Evolutionary conservation across 2,329 filamentous ascomycete species (phyloP).

Genomic region (Beauveria bassiana): DNA sequence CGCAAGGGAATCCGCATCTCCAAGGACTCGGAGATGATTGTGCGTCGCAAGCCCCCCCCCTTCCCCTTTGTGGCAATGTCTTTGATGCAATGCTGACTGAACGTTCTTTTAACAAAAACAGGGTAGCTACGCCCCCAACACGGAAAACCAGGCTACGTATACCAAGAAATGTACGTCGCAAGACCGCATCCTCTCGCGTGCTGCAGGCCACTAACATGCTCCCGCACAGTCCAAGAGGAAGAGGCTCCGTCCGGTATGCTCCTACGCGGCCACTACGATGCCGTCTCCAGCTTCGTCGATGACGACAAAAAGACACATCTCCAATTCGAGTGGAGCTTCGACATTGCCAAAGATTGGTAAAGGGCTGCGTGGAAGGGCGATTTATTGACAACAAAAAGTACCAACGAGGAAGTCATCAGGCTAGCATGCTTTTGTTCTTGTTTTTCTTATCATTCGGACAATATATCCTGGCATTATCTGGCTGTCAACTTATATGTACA

Average conservation of each 20-base stretch:
- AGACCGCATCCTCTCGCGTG: not conserved
- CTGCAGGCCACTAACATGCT: conserved; percentile 10
- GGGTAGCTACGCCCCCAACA: conserved; percentile 92
- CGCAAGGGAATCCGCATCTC: conserved; percentile 77
- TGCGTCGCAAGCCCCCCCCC: conserved; percentile 33
- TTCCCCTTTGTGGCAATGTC: not conserved
- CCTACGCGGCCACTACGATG: conserved; percentile 82
- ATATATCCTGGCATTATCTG: conserved; percentile 2
- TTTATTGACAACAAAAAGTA: not conserved
- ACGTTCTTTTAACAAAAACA: conserved; percentile 26
- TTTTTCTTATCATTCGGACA: not conserved
- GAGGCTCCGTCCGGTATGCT: conserved; percentile 90
- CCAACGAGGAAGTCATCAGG: not conserved
- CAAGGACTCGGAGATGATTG: conserved; percentile 98
- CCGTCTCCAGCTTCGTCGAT: conserved; percentile 83
- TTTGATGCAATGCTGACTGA: not conserved
- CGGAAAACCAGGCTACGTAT: conserved; percentile 75
- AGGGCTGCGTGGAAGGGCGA: not conserved
- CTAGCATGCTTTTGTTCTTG: not conserved
- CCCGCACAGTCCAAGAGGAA: conserved; percentile 69
- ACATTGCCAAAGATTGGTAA: conserved; percentile 95
- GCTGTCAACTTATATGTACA: not conserved
- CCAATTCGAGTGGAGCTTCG: conserved; percentile 91
- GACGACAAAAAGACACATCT: conserved; percentile 90
- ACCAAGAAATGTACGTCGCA: conserved; percentile 75